Evolutionary conservation across 352 stramenopile genomes (phyloP).

Genomic region (Phytopythium aichiense): DNA sequence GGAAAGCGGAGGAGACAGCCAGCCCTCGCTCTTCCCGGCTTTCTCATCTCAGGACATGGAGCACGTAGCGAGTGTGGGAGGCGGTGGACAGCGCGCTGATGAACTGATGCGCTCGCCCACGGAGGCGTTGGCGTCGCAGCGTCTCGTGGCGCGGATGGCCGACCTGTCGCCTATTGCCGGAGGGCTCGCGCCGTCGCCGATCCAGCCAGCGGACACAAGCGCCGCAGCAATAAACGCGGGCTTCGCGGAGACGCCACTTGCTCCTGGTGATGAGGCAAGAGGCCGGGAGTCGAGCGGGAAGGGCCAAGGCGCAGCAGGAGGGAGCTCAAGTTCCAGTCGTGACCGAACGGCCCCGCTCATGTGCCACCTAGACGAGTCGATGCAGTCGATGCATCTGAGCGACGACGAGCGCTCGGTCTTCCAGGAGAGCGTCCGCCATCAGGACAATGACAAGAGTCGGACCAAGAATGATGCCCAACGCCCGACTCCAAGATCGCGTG

Average conservation of each 20-base stretch:
- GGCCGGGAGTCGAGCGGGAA: neutral
- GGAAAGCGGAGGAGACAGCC: constrained; percentile 7
- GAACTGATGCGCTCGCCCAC: neutral
- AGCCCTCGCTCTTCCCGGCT: constrained; percentile 42
- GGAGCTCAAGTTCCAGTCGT: neutral
- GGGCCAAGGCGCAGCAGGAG: neutral
- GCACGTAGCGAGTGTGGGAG: constrained; percentile 2
- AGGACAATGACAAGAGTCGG: constrained; percentile 1
- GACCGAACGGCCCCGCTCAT: neutral
- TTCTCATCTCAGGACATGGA: constrained; percentile 61
- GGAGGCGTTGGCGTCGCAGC: constrained; percentile 39
- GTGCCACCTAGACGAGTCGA: constrained; percentile 50
- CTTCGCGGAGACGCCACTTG: neutral
- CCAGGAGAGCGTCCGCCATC: constrained; percentile 20
- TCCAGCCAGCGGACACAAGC: neutral
- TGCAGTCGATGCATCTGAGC: constrained; percentile 70
- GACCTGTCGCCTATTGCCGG: constrained; percentile 59
- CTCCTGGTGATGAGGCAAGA: neutral
- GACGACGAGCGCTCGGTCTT: constrained; percentile 25
- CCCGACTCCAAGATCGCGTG: neutral
- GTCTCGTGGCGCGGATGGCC: constrained; percentile 41
- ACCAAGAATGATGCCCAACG: neutral
- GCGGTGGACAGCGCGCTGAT: neutral
- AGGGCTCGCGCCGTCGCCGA: neutral
- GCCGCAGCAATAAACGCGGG: neutral